Evolutionary conservation across 2,329 filamentous ascomycete genomes (phyloP), one percentile per base, ranked within the genome.

Genomic region (Mariannaea sp.): DNA sequence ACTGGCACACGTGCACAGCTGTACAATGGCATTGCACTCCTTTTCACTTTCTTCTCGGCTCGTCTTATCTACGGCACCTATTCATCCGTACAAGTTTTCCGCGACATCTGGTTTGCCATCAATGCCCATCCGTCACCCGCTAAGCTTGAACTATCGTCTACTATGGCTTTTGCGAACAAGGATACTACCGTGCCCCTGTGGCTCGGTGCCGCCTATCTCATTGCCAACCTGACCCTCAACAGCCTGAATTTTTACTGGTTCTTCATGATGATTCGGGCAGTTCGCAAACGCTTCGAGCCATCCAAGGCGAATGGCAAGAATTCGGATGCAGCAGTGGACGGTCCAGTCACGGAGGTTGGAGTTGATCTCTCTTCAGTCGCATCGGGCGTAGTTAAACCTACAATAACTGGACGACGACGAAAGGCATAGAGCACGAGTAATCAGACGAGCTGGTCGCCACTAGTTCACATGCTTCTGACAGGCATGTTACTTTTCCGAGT

Each of bases 231-330:
- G 16, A 81, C 82, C 0, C 79, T 95, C 20, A 93, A 92, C 67
- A 78, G 81, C 10, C 75, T 95, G 46, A 95, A 95, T 73, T 85
- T 89, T 66, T 89, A 87, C 73, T 95, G 90, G 90, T 94, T 93
- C 69, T 79, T 84, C 66, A 91, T 90, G 80, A 95, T 95, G 90
- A 85, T 95, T 57, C 79, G 84, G 55, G 89, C 90, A 7, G 84
- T 94, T 10, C 80, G 85, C 55, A 92, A 89, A 76, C 80, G 90
- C 20, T 94, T 94, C 67, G 80, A 84, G 55, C 72, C 87, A 4
- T 66, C 73, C 20, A 68, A 73, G 58, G 61, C 67, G 7, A 62
- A 41, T 9, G 55, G 56, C 20, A 68, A 73, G 30, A 17, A 66
- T 69, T 29, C 65, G 2, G 32, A 35, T 6, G 19, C 60, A 49